Evolutionary conservation across 345 rosid species (phyloP), one percentile per base, ranked within the genome.

Genomic region (Pistacia vera): DNA sequence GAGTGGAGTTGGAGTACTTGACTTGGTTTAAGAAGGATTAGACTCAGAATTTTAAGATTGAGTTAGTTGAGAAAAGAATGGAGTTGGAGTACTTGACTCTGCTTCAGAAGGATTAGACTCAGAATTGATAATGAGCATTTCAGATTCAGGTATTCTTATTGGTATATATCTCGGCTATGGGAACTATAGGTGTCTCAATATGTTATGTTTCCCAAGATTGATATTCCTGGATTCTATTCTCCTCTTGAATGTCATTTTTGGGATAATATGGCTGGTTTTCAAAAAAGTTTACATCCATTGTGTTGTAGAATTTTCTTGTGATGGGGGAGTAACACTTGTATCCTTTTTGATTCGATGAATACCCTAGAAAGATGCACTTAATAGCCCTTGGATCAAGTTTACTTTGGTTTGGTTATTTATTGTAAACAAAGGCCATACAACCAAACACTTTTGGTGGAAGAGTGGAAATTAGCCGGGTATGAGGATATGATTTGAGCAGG

Each of bases 381-480:
- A 41, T 8, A 8, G 28, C n/a, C 10, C 22, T 38, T 7, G 52
- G 30, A 5, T 65, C 52, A 2, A 65, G 51, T 65, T 65, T 65
- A 28, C 68, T 65, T 2, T 16, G 2, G 10, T 18, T 3, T 65
- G 17, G 28, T 3, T 8, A 8, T 5, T 68, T 20, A 7, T 13
- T 3, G 9, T 68, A 13, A 8, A 68, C 44, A 68, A 52, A 68
- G 5, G 4, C 1, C 0, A 36, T 4, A 6, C 20, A 28, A 0
- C 8, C 13, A 1, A 52, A 68, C 5, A 49, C 5, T 11, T 14
- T 6, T 12, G 8, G 11, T 12, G 38, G 71, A 5, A 25, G 4
- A 2, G 3, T 13, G 3, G n/a, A 11, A 0, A 36, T 1, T 4
- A 48, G 2, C 1, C 5, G 3, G 0, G 11, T 49, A 14, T 2